Evolutionary conservation across 177 flowering plant species (phyloP).

Genomic region (Vitis hybrid): DNA sequence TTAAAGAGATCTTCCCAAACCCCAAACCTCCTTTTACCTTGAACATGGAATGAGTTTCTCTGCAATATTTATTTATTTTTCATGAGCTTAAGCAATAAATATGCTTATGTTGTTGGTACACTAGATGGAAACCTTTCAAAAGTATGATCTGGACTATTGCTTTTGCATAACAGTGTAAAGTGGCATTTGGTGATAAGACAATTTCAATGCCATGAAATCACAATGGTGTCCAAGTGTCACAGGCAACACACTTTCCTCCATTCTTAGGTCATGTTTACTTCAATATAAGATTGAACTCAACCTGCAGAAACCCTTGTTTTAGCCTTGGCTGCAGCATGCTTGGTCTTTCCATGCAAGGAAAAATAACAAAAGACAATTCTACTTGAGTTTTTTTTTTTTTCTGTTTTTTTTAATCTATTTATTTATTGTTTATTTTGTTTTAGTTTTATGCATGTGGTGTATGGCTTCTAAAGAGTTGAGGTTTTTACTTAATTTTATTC

Average conservation of each 20-base stretch:
- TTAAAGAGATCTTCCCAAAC: too few relatives aligned
- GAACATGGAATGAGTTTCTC: too few relatives aligned
- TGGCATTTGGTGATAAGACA: neutral
- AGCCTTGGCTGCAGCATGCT: neutral
- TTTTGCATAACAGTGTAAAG: neutral
- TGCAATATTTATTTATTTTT: too few relatives aligned
- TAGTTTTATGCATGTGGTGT: too few relatives aligned
- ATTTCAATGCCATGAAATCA: neutral
- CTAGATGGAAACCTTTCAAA: too few relatives aligned
- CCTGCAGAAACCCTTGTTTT: neutral
- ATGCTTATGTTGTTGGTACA: too few relatives aligned
- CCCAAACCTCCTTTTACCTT: too few relatives aligned
- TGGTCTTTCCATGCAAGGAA: neutral
- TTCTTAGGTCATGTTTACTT: neutral
- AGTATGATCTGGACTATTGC: neutral
- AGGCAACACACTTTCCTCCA: neutral
- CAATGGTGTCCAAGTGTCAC: neutral
- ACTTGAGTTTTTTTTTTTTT: neutral
- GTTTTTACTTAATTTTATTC: neutral
- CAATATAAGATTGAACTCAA: neutral
- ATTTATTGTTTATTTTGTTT: too few relatives aligned
- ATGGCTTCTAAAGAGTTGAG: neutral
- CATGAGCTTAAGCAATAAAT: too few relatives aligned
- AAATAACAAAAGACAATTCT: neutral
- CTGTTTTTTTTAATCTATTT: too few relatives aligned